Conservation (phyloP, 2,329 filamentous ascomycete species). For the Aspergillus ochraceus region DNA sequence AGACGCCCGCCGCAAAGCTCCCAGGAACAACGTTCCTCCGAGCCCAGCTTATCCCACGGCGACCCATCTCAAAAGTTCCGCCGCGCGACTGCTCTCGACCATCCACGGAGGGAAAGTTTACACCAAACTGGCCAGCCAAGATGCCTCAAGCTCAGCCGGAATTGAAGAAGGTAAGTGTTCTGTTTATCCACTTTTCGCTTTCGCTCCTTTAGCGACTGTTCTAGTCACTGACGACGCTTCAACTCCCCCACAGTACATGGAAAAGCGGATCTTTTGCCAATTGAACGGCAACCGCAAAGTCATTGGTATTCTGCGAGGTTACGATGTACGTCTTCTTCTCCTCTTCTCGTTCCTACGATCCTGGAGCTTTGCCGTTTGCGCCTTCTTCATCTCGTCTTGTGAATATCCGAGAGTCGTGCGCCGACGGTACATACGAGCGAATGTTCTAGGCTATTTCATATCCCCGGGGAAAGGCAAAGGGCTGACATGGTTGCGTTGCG, state of each 20-base stretch:
- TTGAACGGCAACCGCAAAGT: slow-evolving; percentile 97
- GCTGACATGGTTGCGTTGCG: slow-evolving; percentile 8
- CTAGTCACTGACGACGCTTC: slow-evolving; percentile 16
- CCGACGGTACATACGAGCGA: not conserved
- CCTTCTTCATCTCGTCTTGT: not conserved
- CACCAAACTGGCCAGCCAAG: slow-evolving; percentile 42
- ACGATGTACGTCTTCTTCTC: slow-evolving; percentile 69
- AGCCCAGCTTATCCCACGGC: slow-evolving; percentile 26
- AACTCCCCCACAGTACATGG: slow-evolving; percentile 73
- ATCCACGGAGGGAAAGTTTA: slow-evolving; percentile 23
- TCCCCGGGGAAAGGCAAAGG: not conserved
- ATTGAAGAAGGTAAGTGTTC: slow-evolving; percentile 80
- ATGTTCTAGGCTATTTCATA: not conserved
- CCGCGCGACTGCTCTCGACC: slow-evolving; percentile 22
- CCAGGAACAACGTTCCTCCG: slow-evolving; percentile 39
- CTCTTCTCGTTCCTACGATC: not conserved
- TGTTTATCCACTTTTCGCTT: not conserved
- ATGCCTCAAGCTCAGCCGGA: slow-evolving; percentile 99
- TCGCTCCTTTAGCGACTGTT: slow-evolving; percentile 3
- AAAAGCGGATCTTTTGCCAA: slow-evolving; percentile 97
- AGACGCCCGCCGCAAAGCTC: slow-evolving; percentile 12
- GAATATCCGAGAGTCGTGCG: not conserved
- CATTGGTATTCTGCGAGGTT: slow-evolving; percentile 88
- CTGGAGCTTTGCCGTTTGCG: not conserved
- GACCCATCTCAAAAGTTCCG: slow-evolving; percentile 27